Evolutionary conservation across 345 rosid species (phyloP), one percentile per base, ranked within the genome.

Genomic region (Ailanthus altissimus): DNA sequence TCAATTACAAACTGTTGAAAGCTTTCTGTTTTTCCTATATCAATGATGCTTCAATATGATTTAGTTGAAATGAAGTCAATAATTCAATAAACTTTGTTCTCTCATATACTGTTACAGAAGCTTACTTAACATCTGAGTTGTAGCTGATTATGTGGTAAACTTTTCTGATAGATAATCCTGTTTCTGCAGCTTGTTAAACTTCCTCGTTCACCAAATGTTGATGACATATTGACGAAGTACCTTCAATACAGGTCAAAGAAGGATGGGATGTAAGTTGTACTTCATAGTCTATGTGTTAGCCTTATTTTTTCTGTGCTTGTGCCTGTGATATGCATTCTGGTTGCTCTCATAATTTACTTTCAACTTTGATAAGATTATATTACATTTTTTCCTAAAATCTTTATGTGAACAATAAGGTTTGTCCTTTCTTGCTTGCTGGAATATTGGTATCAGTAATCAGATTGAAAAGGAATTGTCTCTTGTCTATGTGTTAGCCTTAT

Each of bases 201-300:
- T 86, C 99, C 99, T 3, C 89, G 98, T 8, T 86, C 92, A 9
- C 97, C 98, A 26, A 96, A 58, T 78, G 90, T 96, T 42, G 98
- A 96, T 85, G 97, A 94, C 66, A 88, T 96, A 77, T 83, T 96
- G 82, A 77, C 94, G 5, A 93, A 89, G 80, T 93, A 91, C 86
- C 92, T 92, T 23, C 97, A 93, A 46, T 83, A 91, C 90, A 87
- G 85, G 81, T 89, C 92, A 78, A 96, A 93, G 87, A 93, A 96
- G 82, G 98, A 93, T 77, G 93, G 91, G 85, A 81, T 82, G 99
- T 92, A 80, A 87, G 97, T 85, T 75, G 14, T 67, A 46, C 76
- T 79, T 54, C 40, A 38, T 28, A 77, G 38, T 64, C 66, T 8
- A 36, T 60, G 21, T 66, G 43, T 32, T 58, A 23, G 54, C 54